These are phyloP conservation scores for Amanita fuliginea DNA, from an alignment of 768 basidiomycete species.

Conservation along the genomic window DNA sequence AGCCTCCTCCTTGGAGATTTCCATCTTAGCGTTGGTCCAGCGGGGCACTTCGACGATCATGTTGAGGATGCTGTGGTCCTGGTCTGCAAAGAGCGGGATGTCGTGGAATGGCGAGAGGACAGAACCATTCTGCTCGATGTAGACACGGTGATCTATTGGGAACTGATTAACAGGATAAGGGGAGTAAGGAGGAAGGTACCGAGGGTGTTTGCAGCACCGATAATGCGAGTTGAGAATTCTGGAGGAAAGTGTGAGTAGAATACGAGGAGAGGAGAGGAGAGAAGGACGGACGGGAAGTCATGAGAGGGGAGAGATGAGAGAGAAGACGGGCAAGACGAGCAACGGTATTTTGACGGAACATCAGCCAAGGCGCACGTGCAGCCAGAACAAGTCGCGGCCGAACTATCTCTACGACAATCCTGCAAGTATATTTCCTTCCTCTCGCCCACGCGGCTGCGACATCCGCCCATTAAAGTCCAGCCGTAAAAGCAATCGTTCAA, in stretches of 20 bases:
- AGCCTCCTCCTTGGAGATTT: conserved; percentile 95
- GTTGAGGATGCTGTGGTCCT: conserved; percentile 91
- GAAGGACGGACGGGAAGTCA: conserved; percentile 42
- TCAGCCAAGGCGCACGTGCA: neutral
- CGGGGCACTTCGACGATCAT: conserved; percentile 98
- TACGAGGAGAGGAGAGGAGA: conserved; percentile 7
- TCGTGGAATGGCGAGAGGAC: conserved; percentile 90
- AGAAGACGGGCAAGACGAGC: conserved; percentile 55
- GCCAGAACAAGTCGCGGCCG: no score
- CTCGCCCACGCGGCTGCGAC: conserved; percentile 33
- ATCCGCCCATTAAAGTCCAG: conserved; percentile 80
- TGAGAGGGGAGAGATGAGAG: conserved; percentile 43
- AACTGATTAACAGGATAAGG: conserved; percentile 9
- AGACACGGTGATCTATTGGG: conserved; percentile 81
- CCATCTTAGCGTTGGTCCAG: conserved; percentile 99
- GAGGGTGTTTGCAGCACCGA: conserved; percentile 88
- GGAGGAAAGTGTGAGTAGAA: conserved; percentile 8
- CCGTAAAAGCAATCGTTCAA: conserved; percentile 72
- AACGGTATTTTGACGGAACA: conserved; percentile 24
- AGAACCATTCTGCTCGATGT: conserved; percentile 79
- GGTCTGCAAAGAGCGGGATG: conserved; percentile 96
- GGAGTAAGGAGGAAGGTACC: conserved; percentile 38
- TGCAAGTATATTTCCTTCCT: conserved; percentile 22
- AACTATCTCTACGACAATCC: conserved; percentile 54
- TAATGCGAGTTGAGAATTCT: conserved; percentile 69